Percentiles rank a stretch among this genome's conserved stretches.
Conservation (phyloP, 345 rosid genomes). For the Lepidium sativum region DNA sequence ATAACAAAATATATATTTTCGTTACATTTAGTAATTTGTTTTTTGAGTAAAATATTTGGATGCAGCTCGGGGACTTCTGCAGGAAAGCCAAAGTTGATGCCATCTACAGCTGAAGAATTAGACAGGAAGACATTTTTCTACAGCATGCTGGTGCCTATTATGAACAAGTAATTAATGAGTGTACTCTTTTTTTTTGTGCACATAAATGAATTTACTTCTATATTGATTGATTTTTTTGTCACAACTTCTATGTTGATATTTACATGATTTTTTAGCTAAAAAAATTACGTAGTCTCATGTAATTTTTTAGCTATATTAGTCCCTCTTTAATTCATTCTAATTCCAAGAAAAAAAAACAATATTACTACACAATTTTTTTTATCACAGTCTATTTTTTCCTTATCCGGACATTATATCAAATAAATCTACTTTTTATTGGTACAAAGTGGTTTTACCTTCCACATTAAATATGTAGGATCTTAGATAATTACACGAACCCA, state of each 20-base stretch:
- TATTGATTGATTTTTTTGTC: too few relatives aligned
- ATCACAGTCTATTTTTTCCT: neutral
- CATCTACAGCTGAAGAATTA: slow-evolving; percentile 86
- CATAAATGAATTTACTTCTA: neutral
- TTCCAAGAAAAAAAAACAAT: neutral
- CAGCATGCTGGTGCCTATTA: slow-evolving; percentile 80
- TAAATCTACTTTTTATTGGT: neutral
- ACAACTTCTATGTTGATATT: neutral
- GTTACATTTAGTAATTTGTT: neutral
- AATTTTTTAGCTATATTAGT: neutral
- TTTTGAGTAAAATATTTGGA: slow-evolving; percentile 5
- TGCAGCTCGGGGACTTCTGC: slow-evolving; percentile 96
- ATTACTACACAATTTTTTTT: neutral
- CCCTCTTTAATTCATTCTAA: neutral
- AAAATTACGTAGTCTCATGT: neutral
- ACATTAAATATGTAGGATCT: neutral
- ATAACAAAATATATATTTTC: neutral
- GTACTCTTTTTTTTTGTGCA: neutral
- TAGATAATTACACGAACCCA: neutral
- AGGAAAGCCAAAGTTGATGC: slow-evolving; percentile 91
- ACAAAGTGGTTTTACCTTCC: neutral
- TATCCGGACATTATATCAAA: neutral
- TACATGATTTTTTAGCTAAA: neutral
- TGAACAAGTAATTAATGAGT: slow-evolving; percentile 59
- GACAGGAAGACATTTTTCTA: slow-evolving; percentile 84